Percentiles rank a stretch among this genome's conserved stretches.
Conservation (phyloP, 805 yeast species). For the Starmerella powellii region DNA sequence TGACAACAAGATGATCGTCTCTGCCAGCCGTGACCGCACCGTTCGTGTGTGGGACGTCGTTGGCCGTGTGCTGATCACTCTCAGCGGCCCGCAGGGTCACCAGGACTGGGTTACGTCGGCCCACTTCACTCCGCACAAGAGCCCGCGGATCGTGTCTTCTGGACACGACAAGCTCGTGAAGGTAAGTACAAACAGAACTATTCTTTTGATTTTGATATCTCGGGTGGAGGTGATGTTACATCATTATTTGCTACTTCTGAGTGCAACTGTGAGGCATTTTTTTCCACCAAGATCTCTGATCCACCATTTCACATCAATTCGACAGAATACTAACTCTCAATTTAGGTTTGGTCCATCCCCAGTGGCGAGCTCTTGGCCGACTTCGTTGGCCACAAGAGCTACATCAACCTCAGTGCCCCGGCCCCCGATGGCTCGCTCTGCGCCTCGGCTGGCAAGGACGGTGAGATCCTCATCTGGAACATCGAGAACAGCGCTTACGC, state of each 20-base stretch:
- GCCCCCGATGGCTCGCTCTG: slow-evolving; percentile 99
- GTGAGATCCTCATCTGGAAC: slow-evolving; percentile 97
- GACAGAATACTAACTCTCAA: slow-evolving; percentile 23
- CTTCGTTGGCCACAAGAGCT: slow-evolving; percentile 98
- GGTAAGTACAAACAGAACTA: slow-evolving; percentile 52
- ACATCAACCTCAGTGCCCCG: slow-evolving; percentile 91
- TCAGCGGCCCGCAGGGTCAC: slow-evolving; percentile 63
- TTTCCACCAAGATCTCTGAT: slow-evolving; percentile 99
- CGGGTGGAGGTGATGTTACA: slow-evolving; percentile 52
- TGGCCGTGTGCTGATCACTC: slow-evolving; percentile 92
- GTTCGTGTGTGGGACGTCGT: slow-evolving; percentile 98
- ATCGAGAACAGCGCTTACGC: slow-evolving; percentile 71
- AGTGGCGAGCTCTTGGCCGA: slow-evolving; percentile 83
- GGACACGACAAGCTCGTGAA: slow-evolving; percentile 98
- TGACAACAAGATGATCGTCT: slow-evolving; percentile 94
- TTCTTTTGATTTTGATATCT: background rate
- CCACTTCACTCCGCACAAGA: slow-evolving; percentile 74
- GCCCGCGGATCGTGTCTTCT: slow-evolving; percentile 72
- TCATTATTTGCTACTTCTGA: slow-evolving; percentile 99
- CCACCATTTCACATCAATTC: slow-evolving; percentile 11
- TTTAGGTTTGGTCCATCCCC: slow-evolving; percentile 85
- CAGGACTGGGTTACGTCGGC: slow-evolving; percentile 98
- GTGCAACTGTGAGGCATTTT: slow-evolving; percentile 71
- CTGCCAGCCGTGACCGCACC: slow-evolving; percentile 98
- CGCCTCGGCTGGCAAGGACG: slow-evolving; percentile 99